Conservation (phyloP, 2,329 filamentous ascomycete species). For the Stagonosporopsis vannaccii region DNA sequence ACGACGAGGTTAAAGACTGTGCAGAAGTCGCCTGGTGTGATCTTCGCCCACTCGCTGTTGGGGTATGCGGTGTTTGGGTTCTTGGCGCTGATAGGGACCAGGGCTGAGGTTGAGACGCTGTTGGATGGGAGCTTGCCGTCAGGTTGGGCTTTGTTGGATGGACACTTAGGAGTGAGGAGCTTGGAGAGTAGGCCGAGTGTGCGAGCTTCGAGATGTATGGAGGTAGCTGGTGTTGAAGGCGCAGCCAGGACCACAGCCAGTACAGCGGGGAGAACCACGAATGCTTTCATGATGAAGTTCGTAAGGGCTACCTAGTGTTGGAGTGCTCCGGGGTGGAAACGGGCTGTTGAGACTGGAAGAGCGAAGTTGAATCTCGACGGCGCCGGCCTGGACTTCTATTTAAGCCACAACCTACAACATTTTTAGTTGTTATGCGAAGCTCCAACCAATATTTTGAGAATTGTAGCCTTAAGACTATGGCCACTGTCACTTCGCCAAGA, state of each 20-base stretch:
- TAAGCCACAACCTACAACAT: not conserved
- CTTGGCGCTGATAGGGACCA: slow-evolving; percentile 32
- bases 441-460: not conserved
- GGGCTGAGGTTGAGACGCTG: slow-evolving; percentile 27
- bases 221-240: slow-evolving; percentile 33
- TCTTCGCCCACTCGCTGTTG: slow-evolving; percentile 23
- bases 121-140: slow-evolving; percentile 32
- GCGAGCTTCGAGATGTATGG: slow-evolving; percentile 28
- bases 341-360: no score
- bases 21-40: slow-evolving; percentile 40
- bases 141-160: slow-evolving; percentile 30
- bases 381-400: not conserved
- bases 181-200: slow-evolving; percentile 23
- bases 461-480: not conserved
- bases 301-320: not conserved
- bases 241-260: slow-evolving; percentile 48
- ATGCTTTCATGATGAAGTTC: slow-evolving; percentile 32
- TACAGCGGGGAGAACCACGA: slow-evolving; percentile 44
- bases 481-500: not conserved
- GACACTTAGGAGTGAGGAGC: slow-evolving; percentile 14
- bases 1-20: slow-evolving; percentile 42
- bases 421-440: not conserved
- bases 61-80: slow-evolving; percentile 30
- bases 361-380: no score
- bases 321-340: not conserved